A percentile compares a stretch with the other conserved stretches of the same genome.
These are phyloP conservation scores for Podaxis sp. DNA, from an alignment of 768 basidiomycete genomes.

Conservation along the genomic window DNA sequence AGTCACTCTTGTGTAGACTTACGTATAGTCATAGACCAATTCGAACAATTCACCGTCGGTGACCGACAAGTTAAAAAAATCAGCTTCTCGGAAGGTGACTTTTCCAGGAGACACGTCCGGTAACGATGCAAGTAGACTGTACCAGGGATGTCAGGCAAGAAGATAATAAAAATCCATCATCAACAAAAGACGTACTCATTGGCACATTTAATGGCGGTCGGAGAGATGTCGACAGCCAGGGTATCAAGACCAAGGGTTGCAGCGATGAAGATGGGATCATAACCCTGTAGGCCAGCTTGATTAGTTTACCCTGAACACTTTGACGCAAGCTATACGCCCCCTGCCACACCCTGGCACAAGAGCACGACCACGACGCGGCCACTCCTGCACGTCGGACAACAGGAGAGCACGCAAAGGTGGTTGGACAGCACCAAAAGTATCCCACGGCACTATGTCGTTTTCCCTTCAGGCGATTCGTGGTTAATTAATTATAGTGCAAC, in stretches of 20 bases:
- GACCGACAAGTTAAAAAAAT: conserved; percentile 55
- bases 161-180: not conserved
- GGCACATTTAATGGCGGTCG: conserved; percentile 50
- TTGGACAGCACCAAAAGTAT: conserved; percentile 47
- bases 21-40: conserved; percentile 70
- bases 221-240: conserved; percentile 55
- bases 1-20: not conserved
- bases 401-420: conserved; percentile 52
- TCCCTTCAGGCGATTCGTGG: conserved; percentile 32
- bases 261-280: conserved; percentile 61
- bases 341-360: conserved; percentile 50
- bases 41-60: conserved; percentile 40
- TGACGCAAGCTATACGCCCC: conserved; percentile 22
- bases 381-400: conserved; percentile 32
- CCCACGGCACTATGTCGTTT: conserved; percentile 60
- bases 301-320: not conserved
- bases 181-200: conserved; percentile 30
- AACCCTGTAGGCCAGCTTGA: conserved; percentile 41
- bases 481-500: too few relatives aligned
- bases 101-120: conserved; percentile 21
- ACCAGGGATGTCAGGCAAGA: too few relatives aligned
- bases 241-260: conserved; percentile 44
- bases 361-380: conserved; percentile 36
- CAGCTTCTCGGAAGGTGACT: conserved; percentile 38
- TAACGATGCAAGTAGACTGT: too few relatives aligned